These are phyloP conservation scores for Boletus bicolor DNA, from an alignment of 768 basidiomycete species.

Conservation along the genomic window DNA sequence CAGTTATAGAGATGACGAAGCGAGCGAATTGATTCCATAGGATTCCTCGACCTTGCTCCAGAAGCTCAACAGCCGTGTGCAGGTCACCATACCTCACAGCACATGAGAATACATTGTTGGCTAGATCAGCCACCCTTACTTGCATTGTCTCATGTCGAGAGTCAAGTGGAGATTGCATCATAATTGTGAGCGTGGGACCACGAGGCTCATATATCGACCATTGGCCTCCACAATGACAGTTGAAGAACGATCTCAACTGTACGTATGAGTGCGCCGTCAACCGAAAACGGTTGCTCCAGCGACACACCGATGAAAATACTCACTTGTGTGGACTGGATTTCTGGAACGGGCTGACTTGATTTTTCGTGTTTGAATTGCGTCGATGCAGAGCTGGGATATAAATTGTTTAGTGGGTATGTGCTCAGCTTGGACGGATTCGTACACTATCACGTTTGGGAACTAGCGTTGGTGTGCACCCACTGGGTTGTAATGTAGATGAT, in stretches of 20 bases:
- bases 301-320: too few species aligned
- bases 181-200: too few species aligned
- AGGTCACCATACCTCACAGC: not conserved
- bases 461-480: not conserved
- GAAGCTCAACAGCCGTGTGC: not conserved
- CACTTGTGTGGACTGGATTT: not conserved
- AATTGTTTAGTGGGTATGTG: not conserved
- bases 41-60: not conserved
- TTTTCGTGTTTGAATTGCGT: not conserved
- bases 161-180: not conserved
- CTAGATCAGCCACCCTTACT: not conserved
- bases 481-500: not conserved
- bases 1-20: not conserved
- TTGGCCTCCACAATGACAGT: too few species aligned
- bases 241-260: too few species aligned
- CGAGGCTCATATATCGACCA: too few species aligned
- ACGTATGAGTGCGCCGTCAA: too few species aligned
- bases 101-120: not conserved
- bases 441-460: conserved; percentile 1
- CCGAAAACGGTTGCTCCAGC: too few species aligned
- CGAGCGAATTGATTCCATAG: not conserved
- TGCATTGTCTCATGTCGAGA: not conserved
- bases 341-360: not conserved
- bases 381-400: conserved; percentile 1
- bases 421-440: conserved; percentile 10